Evolutionary conservation across 805 yeast species (phyloP), one percentile per base, ranked within the genome.

Genomic region (Tetrapisispora pingtungensis): DNA sequence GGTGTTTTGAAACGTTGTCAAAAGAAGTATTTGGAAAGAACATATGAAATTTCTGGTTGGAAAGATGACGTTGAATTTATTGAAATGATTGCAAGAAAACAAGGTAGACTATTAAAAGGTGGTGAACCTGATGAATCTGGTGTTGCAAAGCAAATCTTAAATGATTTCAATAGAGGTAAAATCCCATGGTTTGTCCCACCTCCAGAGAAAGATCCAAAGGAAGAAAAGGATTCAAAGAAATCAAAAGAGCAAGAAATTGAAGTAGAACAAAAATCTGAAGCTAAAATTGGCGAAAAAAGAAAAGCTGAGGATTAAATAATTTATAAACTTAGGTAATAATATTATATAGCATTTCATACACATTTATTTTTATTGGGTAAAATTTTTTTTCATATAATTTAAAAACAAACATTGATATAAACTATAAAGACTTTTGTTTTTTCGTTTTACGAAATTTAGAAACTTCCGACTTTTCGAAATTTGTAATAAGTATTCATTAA

Each of bases 131-230:
- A 90, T 64, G 97, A 90, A 66, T 72, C 81, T 52, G 94, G 96
- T 56, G 87, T 90, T 45, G 80, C 97, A 33, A 90, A 88, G 65
- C 81, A 82, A 58, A 82, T 90, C 27, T 75, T 90, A 63, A 87
- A 87, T 55, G 98, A 90, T 64, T 90, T 90, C 73, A 90, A 88
- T 67, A 77, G 98, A 66, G 98, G 98, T 49, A 86, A 87, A 59
- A 90, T 90, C 44, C 98, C 98, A 20, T 90, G 98, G 98, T 90
- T 90, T 62, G 86, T 86, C 28, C 80, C 93, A 24, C 98, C 98
- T 26, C 97, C 97, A 35, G 76, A 80, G 53, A 70, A 71, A 26
- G 84, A 80, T 36, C 80, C 68, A 77, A 74, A 50, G 76, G 68
- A 48, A 64, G 36, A 24, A 46, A 43, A 39, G 35, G 28, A 18